Evolutionary conservation across 2,329 filamentous ascomycete species (phyloP).

Genomic region (Stromatinia cepivora): DNA sequence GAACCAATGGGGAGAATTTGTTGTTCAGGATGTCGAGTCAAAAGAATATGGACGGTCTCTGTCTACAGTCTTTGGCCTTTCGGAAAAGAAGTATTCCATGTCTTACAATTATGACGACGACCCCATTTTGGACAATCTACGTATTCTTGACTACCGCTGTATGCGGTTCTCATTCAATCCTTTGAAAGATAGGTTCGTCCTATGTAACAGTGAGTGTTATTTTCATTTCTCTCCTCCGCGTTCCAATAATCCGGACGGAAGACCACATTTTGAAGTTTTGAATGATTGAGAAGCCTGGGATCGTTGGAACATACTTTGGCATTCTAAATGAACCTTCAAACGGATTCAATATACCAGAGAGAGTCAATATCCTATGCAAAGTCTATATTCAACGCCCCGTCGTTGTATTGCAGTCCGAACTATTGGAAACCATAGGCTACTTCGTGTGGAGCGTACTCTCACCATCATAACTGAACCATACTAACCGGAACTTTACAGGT

Average conservation of each 20-base stretch:
- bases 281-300: not conserved
- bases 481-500: slow-evolving; percentile 11
- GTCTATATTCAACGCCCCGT: not conserved
- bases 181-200: slow-evolving; percentile 80
- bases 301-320: not conserved
- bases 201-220: slow-evolving; percentile 63
- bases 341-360: not conserved
- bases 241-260: not conserved
- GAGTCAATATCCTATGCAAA: not conserved
- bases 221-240: not conserved
- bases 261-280: not conserved
- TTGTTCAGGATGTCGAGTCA: slow-evolving; percentile 66
- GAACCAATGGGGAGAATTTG: slow-evolving; percentile 96
- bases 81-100: slow-evolving; percentile 58
- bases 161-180: slow-evolving; percentile 92
- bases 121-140: slow-evolving; percentile 72
- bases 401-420: not conserved
- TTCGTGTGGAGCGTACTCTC: not conserved
- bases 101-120: slow-evolving; percentile 73
- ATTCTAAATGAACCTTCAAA: not conserved
- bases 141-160: slow-evolving; percentile 87
- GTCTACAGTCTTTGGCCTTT: slow-evolving; percentile 65
- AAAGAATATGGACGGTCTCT: slow-evolving; percentile 55
- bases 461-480: not conserved
- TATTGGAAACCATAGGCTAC: not conserved